Evolutionary conservation across 1,284 basidiomycete species (phyloP), one percentile per base, ranked within the genome.

Genomic region (Cerioporus squamosus): DNA sequence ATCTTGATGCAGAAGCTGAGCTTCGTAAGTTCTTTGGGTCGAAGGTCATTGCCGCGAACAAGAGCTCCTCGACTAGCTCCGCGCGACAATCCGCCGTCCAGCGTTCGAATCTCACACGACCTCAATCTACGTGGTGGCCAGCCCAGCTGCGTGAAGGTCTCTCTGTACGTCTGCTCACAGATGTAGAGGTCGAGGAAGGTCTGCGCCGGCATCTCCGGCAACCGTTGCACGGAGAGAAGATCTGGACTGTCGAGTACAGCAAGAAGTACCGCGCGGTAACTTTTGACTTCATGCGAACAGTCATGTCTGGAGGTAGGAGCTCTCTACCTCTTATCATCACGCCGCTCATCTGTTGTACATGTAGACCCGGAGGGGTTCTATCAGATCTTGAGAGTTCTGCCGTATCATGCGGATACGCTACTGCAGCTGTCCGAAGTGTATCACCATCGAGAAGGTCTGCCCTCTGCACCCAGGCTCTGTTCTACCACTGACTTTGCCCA

Each of bases 21-120:
- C 84, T 97, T 74, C 87, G 91, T 56, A 90, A 87, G 62, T 96
- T 97, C 81, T 98, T 98, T 68, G 95, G 95, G 1, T 84, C 92
- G 7, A 92, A 90, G 70, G 94, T 97, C 53, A 84, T 97, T 15
- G 78, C 85, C 59, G 81, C 84, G 1, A 80, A 79, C 14, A 82
- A 82, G 59, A 79, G 82, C 2, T 65, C 67, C 10, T 59, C 69
- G 10, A 55, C 65, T 15, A 51, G 64, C 2, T 52, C 67, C 5
- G 56, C 70, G 20, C 65, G 68, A 17, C 68, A 66, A 44, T 69
- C 66, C 39, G 68, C 70, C 22, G 47, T 55, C 12, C 77, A 82
- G 45, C 77, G 85, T 20, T 90, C 88, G 2, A 79, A 85, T 59
- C 73, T 92, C 12, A 88, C 88, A 0, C 81, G 81, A 22, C 88